Evolutionary conservation across 192 early-diverging fungal genomes (phyloP).

Genomic region (Coemansia asiatica): DNA sequence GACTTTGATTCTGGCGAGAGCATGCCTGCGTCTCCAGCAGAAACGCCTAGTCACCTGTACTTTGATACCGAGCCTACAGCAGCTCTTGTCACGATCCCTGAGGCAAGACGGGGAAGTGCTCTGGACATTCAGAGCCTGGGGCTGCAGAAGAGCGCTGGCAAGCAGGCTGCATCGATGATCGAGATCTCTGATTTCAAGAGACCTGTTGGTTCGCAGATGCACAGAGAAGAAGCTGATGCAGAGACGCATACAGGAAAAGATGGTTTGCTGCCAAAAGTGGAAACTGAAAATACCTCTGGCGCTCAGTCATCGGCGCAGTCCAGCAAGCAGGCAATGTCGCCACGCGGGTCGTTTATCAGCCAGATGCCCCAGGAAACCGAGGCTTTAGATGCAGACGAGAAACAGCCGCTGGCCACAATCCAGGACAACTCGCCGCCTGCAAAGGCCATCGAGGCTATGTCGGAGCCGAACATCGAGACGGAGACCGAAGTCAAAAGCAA

Average conservation of each 20-base stretch:
- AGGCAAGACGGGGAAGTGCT: conserved; percentile 16
- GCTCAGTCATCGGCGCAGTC: not conserved
- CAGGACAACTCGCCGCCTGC: not conserved
- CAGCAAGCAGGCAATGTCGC: not conserved
- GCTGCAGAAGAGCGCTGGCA: not conserved
- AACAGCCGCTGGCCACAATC: not conserved
- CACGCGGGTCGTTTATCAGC: conserved; percentile 5
- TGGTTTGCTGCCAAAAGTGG: not conserved
- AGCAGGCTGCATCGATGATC: not conserved
- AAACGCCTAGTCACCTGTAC: conserved; percentile 16
- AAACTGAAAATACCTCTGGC: not conserved
- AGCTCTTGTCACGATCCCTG: conserved; percentile 18
- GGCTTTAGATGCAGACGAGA: not conserved
- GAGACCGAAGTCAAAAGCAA: not conserved
- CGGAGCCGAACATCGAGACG: not conserved
- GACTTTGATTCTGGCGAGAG: conserved; percentile 36
- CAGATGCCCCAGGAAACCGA: conserved; percentile 5
- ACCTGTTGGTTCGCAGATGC: not conserved
- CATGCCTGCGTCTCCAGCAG: conserved; percentile 35
- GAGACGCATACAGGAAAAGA: not conserved
- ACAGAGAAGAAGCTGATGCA: not conserved
- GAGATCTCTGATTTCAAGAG: not conserved
- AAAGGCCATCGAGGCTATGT: not conserved
- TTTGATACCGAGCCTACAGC: conserved; percentile 10
- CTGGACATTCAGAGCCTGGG: not conserved